Evolutionary conservation across 2,329 filamentous ascomycete genomes (phyloP).

Genomic region (Catunica adiposa): DNA sequence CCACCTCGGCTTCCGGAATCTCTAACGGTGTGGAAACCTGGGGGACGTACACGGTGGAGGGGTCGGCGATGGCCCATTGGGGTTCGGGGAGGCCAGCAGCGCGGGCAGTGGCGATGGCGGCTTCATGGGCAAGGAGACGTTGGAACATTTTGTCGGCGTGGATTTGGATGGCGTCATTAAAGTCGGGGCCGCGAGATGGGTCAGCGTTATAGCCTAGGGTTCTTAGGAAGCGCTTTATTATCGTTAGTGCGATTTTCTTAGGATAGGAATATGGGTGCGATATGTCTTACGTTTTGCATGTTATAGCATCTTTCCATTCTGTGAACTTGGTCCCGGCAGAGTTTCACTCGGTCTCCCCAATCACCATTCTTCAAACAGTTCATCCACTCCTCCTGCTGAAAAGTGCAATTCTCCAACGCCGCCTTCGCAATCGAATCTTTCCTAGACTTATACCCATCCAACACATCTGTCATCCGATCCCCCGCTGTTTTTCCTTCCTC

Average conservation of each 20-base stretch:
- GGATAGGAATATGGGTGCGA: no score
- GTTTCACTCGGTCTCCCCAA: slow-evolving; percentile 50
- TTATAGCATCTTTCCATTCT: slow-evolving; percentile 75
- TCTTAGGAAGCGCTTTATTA: slow-evolving; percentile 82
- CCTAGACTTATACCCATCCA: slow-evolving; percentile 71
- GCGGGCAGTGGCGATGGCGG: slow-evolving; percentile 52
- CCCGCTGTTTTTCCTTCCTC: slow-evolving; percentile 54
- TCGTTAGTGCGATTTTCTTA: background rate
- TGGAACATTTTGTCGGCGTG: slow-evolving; percentile 85
- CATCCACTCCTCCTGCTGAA: slow-evolving; percentile 70
- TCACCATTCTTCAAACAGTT: slow-evolving; percentile 64
- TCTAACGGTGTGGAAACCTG: background rate
- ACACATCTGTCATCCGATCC: slow-evolving; percentile 62
- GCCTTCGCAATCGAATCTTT: slow-evolving; percentile 61
- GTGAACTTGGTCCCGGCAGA: slow-evolving; percentile 65
- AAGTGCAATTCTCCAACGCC: slow-evolving; percentile 81
- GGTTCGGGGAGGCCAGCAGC: slow-evolving; percentile 42
- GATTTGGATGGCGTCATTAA: slow-evolving; percentile 86
- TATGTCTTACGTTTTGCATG: slow-evolving; percentile 68
- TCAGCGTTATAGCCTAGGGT: slow-evolving; percentile 72
- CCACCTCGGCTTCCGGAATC: slow-evolving; percentile 24
- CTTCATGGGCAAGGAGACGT: slow-evolving; percentile 70
- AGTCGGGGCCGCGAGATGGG: slow-evolving; percentile 43
- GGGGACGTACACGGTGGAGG: slow-evolving; percentile 15
- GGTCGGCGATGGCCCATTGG: slow-evolving; percentile 40